Conservation (phyloP, 805 yeast genomes). For the Kodamaea jinghongensis region DNA sequence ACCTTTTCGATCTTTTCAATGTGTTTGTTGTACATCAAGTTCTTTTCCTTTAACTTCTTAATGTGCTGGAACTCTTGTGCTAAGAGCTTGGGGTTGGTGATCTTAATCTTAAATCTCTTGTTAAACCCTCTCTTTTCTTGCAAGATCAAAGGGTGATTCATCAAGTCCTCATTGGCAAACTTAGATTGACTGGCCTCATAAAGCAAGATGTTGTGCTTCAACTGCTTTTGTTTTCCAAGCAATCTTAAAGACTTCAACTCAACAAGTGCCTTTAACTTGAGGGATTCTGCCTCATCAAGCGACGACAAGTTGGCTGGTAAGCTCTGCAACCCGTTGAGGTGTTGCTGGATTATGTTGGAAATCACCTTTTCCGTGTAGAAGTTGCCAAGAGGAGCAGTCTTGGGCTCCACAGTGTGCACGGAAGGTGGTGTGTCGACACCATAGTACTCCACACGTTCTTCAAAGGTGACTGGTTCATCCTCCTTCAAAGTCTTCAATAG, state of each 20-base stretch:
- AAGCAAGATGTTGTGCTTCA: constrained; percentile 59
- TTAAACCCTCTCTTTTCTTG: constrained; percentile 70
- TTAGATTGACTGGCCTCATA: constrained; percentile 56
- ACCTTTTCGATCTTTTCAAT: constrained; percentile 23
- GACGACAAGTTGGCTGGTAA: constrained; percentile 58
- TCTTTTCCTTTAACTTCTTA: constrained; percentile 51
- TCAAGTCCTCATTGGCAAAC: constrained; percentile 49
- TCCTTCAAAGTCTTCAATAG: constrained; percentile 3
- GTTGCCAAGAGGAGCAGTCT: constrained; percentile 47
- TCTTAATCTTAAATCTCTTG: constrained; percentile 65
- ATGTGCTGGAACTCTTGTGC: constrained; percentile 76
- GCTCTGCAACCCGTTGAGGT: constrained; percentile 60
- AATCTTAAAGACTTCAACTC: constrained; percentile 69
- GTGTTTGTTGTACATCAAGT: constrained; percentile 22
- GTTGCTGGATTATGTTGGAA: constrained; percentile 50
- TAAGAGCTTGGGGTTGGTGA: constrained; percentile 69
- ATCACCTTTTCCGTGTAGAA: constrained; percentile 52
- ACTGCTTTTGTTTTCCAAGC: constrained; percentile 65
- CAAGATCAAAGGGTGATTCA: constrained; percentile 52
- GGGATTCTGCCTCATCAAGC: constrained; percentile 40
- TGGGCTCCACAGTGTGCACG: constrained; percentile 25
- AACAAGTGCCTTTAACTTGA: constrained; percentile 63
- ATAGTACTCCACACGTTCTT: constrained; percentile 36
- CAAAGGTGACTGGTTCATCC: constrained; percentile 18
- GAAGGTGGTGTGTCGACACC: constrained; percentile 35